A percentile compares a stretch with the other conserved stretches of the same genome.
phyloP scores from a whole-genome alignment of 2,329 filamentous ascomycete species.

The Lomentospora prolificans region DNA sequence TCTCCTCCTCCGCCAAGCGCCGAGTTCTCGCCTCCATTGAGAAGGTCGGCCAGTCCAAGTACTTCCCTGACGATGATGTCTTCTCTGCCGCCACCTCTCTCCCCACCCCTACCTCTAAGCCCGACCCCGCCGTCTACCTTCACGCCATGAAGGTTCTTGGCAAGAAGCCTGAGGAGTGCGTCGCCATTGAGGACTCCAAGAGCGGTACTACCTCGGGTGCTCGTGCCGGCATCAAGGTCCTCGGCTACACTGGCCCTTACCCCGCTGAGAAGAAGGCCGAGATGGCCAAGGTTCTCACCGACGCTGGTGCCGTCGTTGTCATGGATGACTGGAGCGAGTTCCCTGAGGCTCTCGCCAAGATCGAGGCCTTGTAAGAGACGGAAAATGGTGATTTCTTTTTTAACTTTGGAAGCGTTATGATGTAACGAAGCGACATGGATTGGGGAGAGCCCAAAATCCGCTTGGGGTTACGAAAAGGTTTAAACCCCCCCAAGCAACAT shows the following conservation, averaged over 20 bases:
- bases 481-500: neutral
- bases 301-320: conserved; percentile 52
- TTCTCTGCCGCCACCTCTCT: conserved; percentile 78
- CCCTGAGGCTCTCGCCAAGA: conserved; percentile 32
- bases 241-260: conserved; percentile 82
- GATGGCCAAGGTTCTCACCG: conserved; percentile 52
- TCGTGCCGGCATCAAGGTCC: conserved; percentile 67
- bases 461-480: neutral
- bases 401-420: neutral
- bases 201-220: conserved; percentile 66
- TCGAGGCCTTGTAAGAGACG: conserved; percentile 26
- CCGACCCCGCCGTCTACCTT: conserved; percentile 81
- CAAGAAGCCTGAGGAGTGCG: conserved; percentile 58
- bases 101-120: conserved; percentile 74
- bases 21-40: conserved; percentile 69
- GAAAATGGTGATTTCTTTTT: conserved; percentile 2
- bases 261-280: conserved; percentile 45
- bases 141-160: conserved; percentile 65
- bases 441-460: neutral
- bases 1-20: conserved; percentile 69
- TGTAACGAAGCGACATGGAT: conserved; percentile 1
- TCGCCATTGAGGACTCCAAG: conserved; percentile 84
- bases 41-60: conserved; percentile 71
- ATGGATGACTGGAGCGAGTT: conserved; percentile 53
- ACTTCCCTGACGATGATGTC: conserved; percentile 64